phyloP scores from a whole-genome alignment of 1,139 yeast genomes.

The Pichiaceae sp. region DNA sequence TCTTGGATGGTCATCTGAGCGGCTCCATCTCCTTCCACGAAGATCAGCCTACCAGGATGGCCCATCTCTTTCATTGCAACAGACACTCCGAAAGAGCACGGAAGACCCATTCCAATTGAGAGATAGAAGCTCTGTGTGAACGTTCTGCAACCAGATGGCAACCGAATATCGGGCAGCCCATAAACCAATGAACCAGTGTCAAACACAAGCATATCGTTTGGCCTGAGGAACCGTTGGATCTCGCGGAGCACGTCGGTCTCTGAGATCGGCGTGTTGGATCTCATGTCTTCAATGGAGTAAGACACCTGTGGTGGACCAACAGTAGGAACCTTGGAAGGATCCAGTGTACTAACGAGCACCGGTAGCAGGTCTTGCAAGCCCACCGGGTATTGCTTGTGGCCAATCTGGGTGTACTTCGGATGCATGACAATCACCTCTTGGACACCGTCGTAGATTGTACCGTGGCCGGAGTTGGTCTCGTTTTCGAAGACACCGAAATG shows the following conservation, averaged over 20 bases:
- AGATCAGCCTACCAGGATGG: slow-evolving; percentile 39
- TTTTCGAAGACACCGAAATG: slow-evolving; percentile 44
- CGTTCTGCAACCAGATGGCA: slow-evolving; percentile 44
- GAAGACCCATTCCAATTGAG: slow-evolving; percentile 81
- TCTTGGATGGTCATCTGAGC: slow-evolving; percentile 90
- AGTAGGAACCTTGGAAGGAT: slow-evolving; percentile 30
- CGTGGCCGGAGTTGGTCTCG: slow-evolving; percentile 50
- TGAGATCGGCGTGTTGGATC: slow-evolving; percentile 25
- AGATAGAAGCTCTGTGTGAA: slow-evolving; percentile 68
- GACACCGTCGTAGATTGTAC: slow-evolving; percentile 22
- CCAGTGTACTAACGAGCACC: slow-evolving; percentile 28
- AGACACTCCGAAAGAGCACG: slow-evolving; percentile 75
- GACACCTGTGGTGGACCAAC: slow-evolving; percentile 10
- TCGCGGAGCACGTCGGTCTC: slow-evolving; percentile 25
- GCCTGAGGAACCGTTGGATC: slow-evolving; percentile 32
- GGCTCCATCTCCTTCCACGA: slow-evolving; percentile 85
- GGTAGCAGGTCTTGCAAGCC: slow-evolving; percentile 32
- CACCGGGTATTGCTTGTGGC: slow-evolving; percentile 36
- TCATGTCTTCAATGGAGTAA: slow-evolving; percentile 13
- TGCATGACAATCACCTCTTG: slow-evolving; percentile 27
- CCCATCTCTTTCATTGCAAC: slow-evolving; percentile 52
- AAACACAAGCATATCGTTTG: slow-evolving; percentile 57
- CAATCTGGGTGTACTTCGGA: slow-evolving; percentile 38
- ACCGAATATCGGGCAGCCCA: slow-evolving; percentile 52
- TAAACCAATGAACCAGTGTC: slow-evolving; percentile 80